Base-by-base conservation (phyloP, 768 basidiomycete species). In the Pleurotus sapidus region DNA sequence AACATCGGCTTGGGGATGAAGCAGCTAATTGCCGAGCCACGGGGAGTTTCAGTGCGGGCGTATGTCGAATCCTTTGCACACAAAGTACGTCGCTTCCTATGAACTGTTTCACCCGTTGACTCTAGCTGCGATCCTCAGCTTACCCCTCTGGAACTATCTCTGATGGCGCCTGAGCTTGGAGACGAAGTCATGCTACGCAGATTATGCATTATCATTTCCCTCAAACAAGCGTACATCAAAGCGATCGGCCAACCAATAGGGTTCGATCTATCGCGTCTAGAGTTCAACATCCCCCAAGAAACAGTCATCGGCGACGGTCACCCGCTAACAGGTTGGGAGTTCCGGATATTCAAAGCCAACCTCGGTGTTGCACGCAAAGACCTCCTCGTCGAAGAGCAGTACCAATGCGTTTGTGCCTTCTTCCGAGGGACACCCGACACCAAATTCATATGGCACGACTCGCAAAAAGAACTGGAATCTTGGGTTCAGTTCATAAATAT, bases 401-500 rank as follows among this genome's bases (percentile, higher is more conserved):
- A 92, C 64, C 86, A 89, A 66, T 92, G 90, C 65, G 88, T 85
- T 3, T 82, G 81, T 46, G 90, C 89, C 2, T 91, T 89, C 69
- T 92, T 86, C 74, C 77, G 90, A 27, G 87, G 87, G 8, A 81
- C 79, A 4, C 71, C 75, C 30, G 83, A 87, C 58, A 82, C 82
- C 55, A 84, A 76, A 58, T 91, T 91, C 61, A 78, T 92, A 14
- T 92, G 86, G 82, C 82, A 90, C 57, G 81, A 85, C 46, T 83
- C 82, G 23, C 69, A 76, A 42, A 83, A 85, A 63, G 84, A 89
- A 45, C 67, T 92, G 59, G 87, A 88, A 65, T 82, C 79, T 38
- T 91, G 90, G 89, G 88, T 92, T 14, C 89, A 92, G 71, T 93
- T 91, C 63, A 84, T 92, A 64, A 88, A 85, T 59, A 84, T 91